Conservation (phyloP, 164 flowering plant genomes). For the Aristolochia californica region DNA sequence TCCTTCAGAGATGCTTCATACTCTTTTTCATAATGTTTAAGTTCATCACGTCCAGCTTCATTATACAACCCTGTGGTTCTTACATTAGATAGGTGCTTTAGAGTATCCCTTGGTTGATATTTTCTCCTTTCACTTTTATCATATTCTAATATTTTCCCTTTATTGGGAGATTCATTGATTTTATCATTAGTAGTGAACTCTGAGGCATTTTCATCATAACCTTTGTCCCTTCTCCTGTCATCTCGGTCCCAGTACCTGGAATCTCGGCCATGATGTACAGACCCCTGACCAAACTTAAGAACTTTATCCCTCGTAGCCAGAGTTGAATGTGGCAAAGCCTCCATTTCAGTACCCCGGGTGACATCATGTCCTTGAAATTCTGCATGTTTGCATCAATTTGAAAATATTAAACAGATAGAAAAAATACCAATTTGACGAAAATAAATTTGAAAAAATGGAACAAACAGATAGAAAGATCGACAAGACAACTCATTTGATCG, state of each 20-base stretch:
- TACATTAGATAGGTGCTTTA: slow-evolving; percentile 10
- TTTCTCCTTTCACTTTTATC: slow-evolving; percentile 13
- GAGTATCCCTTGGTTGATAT: slow-evolving; percentile 11
- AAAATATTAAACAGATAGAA: slow-evolving; percentile 1
- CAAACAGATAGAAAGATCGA: background rate
- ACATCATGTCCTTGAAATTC: slow-evolving; percentile 39
- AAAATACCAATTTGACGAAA: background rate
- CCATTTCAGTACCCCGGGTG: slow-evolving; percentile 33
- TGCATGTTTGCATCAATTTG: slow-evolving; percentile 22
- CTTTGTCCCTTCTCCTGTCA: slow-evolving; percentile 92
- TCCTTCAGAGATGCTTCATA: slow-evolving; percentile 70
- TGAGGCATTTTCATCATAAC: slow-evolving; percentile 59
- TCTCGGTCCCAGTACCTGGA: slow-evolving; percentile 95
- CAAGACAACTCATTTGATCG: background rate
- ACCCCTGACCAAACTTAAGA: slow-evolving; percentile 68
- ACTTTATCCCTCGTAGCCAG: slow-evolving; percentile 32
- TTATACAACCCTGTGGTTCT: slow-evolving; percentile 61
- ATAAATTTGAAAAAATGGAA: background rate
- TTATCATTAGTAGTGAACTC: slow-evolving; percentile 18
- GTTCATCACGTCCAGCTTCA: slow-evolving; percentile 89
- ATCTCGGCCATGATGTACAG: slow-evolving; percentile 58
- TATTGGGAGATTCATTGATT: slow-evolving; percentile 17
- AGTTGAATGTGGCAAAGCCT: slow-evolving; percentile 67
- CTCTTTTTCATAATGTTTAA: slow-evolving; percentile 78
- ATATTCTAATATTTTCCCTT: slow-evolving; percentile 9